These are phyloP conservation scores for Globisporangium sylvaticum DNA, from an alignment of 352 stramenopile genomes.

Conservation along the genomic window DNA sequence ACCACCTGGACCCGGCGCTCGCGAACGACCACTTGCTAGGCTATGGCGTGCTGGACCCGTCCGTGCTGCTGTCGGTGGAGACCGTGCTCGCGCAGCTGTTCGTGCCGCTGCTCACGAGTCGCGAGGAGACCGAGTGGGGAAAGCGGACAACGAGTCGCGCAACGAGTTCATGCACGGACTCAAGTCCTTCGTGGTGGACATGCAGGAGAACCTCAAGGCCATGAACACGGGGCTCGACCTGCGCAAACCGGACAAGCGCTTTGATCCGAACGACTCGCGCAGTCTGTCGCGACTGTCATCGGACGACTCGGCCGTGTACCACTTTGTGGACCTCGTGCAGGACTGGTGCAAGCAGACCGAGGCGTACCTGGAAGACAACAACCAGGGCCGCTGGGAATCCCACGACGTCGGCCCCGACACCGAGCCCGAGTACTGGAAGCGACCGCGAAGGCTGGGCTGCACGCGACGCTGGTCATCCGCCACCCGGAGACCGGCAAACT, in stretches of 20 bases:
- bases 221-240: constrained; percentile 88
- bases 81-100: constrained; percentile 73
- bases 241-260: constrained; percentile 81
- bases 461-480: constrained; percentile 82
- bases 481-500: constrained; percentile 70
- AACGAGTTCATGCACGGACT: constrained; percentile 85
- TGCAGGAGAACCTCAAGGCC: constrained; percentile 88
- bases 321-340: constrained; percentile 87
- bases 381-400: constrained; percentile 76
- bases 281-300: constrained; percentile 66
- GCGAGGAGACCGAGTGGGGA: constrained; percentile 55
- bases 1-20: constrained; percentile 43
- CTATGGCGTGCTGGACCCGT: constrained; percentile 70
- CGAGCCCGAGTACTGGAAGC: constrained; percentile 87
- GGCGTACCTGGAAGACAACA: constrained; percentile 81
- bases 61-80: constrained; percentile 66
- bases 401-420: constrained; percentile 77
- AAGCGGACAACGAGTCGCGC: constrained; percentile 55
- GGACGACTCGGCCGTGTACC: constrained; percentile 63
- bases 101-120: constrained; percentile 41
- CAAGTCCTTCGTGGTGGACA: constrained; percentile 75
- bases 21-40: constrained; percentile 70
- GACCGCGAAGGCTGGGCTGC: constrained; percentile 64
- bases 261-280: constrained; percentile 63
- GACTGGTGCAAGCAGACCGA: constrained; percentile 89